Percentiles rank a stretch among this genome's conserved stretches.
These are phyloP conservation scores for Pseudogymnoascus sp. DNA, from an alignment of 2,329 filamentous ascomycete species.

Conservation along the genomic window DNA sequence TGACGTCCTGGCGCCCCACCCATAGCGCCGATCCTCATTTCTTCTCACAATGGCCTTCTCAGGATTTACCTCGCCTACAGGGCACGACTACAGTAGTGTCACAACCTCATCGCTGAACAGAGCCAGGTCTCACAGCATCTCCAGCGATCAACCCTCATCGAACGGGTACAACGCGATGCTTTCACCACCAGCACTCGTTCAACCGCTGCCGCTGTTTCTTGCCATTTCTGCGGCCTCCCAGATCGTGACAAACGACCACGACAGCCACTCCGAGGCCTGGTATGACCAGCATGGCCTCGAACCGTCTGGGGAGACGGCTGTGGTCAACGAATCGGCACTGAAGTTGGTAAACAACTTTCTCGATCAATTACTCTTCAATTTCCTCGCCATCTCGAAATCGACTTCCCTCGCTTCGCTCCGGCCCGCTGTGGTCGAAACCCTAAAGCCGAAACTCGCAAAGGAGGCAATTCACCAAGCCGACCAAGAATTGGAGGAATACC, in stretches of 20 bases:
- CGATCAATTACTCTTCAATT: slow-evolving; percentile 85
- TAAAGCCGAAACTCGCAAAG: slow-evolving; percentile 82
- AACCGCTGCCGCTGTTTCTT: slow-evolving; percentile 79
- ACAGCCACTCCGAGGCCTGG: slow-evolving; percentile 62
- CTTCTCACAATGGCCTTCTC: neutral
- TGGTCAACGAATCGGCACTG: slow-evolving; percentile 67
- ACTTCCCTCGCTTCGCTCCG: slow-evolving; percentile 68
- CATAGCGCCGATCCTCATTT: neutral
- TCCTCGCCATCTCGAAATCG: slow-evolving; percentile 72
- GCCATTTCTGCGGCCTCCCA: slow-evolving; percentile 81
- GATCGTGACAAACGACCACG: slow-evolving; percentile 82
- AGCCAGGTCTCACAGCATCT: slow-evolving; percentile 48
- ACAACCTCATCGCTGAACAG: neutral
- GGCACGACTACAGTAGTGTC: neutral
- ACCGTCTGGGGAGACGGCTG: slow-evolving; percentile 57
- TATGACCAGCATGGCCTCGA: slow-evolving; percentile 61
- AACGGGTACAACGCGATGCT: slow-evolving; percentile 50
- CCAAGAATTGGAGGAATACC: slow-evolving; percentile 78
- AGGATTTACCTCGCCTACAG: slow-evolving; percentile 2
- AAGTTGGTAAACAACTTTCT: slow-evolving; percentile 83
- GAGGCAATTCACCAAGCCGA: slow-evolving; percentile 78
- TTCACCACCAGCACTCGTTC: slow-evolving; percentile 60
- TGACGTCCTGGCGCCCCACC: slow-evolving; percentile 7
- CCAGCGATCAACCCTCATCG: slow-evolving; percentile 61
- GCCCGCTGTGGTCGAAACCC: slow-evolving; percentile 74